These are phyloP conservation scores for Cornus florida DNA, from an alignment of 148 eudicot species.

Conservation along the genomic window DNA sequence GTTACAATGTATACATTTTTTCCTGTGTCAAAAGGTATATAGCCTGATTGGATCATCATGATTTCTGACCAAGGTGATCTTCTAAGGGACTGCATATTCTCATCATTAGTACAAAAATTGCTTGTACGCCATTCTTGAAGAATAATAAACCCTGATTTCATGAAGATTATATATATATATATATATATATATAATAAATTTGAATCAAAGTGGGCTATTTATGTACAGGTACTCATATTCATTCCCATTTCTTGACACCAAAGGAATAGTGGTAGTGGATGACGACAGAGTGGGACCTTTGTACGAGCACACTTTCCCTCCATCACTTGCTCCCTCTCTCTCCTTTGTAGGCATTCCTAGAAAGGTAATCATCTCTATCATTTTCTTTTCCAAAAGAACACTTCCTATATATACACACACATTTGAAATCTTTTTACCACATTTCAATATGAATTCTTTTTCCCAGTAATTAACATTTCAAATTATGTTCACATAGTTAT, in stretches of 20 bases:
- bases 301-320: conserved; percentile 81
- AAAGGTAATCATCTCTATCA: conserved; percentile 43
- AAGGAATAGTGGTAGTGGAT: conserved; percentile 68
- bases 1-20: too few species aligned
- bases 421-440: neutral
- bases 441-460: too few species aligned
- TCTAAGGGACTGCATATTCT: neutral
- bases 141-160: neutral
- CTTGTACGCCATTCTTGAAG: conserved; percentile 9
- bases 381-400: neutral
- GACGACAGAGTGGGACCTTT: conserved; percentile 82
- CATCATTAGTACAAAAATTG: conserved; percentile 8
- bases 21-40: neutral
- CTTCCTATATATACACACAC: neutral
- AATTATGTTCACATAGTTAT: neutral
- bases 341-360: conserved; percentile 72
- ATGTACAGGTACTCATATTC: conserved; percentile 62
- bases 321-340: conserved; percentile 75
- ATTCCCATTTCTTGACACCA: conserved; percentile 89
- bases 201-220: neutral
- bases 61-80: conserved; percentile 5
- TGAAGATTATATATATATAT: neutral
- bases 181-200: neutral
- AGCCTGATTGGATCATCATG: conserved; percentile 3
- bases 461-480: too few species aligned